Base-by-base conservation (phyloP, 2,329 filamentous ascomycete species). In the Lachnellula suecica region DNA sequence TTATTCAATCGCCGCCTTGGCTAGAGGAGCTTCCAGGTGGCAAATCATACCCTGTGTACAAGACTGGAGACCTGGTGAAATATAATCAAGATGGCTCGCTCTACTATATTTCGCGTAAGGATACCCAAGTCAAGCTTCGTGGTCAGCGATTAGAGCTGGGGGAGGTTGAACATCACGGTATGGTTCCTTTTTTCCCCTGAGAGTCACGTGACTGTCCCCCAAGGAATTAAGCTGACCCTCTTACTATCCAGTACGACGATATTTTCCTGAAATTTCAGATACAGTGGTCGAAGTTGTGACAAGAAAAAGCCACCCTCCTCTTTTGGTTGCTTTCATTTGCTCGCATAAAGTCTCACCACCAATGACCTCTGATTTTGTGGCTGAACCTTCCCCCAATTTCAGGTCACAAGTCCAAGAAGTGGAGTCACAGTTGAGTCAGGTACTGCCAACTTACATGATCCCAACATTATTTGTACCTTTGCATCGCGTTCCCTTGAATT, bases 1-100 rank as follows among this genome's bases (percentile, higher is more conserved):
- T 87, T 56, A 77, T 87, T 42, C 71, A 81, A 47, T 79, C 79
- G 10, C 52, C 51, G 0, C 63, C 64, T 0, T 86, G 82, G 79
- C 70, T 48, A 15, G 38, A 38, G 17, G 34, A 24, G 20, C 20
- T 19, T 10, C 13, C 10, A 15, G 8, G 17, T 13, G 22, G 25
- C 23, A 44, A 25, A 31, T 29, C 38, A 22, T 22, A 19, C 13
- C 41, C 8, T 34, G 22, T 52, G 20, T 53, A 53, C 31, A 53
- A 53, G 25, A 48, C 51, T 17, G 51, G 51, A 17, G 51, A 53
- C 40, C 23, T 53, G 17, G 51, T 49, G 11, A 23, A 37, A 3
- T 38, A 48, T 17, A 44, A 40, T 40, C 23, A 11, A 2, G 51
- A 53, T n/a, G 48, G 53, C 22, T 40, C 24, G 7, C 15, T 54